Conservation (phyloP, 2,329 filamentous ascomycete genomes). For the Botryotinia globosa region DNA sequence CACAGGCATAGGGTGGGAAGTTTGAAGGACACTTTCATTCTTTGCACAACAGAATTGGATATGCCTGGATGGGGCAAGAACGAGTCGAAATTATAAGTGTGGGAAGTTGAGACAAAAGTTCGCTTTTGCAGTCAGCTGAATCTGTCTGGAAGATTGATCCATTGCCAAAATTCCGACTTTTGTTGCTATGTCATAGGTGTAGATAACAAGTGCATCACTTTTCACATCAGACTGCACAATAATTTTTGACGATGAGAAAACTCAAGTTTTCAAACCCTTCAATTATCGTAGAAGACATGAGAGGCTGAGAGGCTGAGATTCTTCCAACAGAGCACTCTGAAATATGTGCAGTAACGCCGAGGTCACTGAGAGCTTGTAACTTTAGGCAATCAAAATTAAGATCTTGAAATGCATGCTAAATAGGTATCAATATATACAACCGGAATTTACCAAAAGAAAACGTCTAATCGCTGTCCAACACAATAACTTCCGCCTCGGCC, state of each 20-base stretch:
- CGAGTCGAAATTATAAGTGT: neutral
- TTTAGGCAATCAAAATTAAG: neutral
- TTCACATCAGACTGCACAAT: neutral
- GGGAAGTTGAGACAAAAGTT: neutral
- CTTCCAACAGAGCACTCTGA: neutral
- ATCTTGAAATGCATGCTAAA: neutral
- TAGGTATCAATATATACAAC: neutral
- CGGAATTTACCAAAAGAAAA: neutral
- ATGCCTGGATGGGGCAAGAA: neutral
- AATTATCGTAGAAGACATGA: neutral
- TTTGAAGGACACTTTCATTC: slow-evolving; percentile 51
- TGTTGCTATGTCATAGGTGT: neutral
- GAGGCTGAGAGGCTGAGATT: neutral
- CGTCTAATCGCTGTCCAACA: slow-evolving; percentile 28
- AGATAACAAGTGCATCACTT: no score
- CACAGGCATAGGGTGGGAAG: slow-evolving; percentile 49
- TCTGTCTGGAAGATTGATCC: neutral
- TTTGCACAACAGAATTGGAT: slow-evolving; percentile 51
- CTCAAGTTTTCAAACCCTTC: neutral
- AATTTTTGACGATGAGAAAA: neutral
- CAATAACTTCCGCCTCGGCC: slow-evolving; percentile 36
- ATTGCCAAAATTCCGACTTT: neutral
- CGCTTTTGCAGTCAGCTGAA: neutral
- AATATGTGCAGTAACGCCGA: neutral
- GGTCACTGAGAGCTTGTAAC: rapidly evolving